These are phyloP conservation scores for Aspergillus terreus DNA, from an alignment of 2,329 filamentous ascomycete species.

Conservation along the genomic window DNA sequence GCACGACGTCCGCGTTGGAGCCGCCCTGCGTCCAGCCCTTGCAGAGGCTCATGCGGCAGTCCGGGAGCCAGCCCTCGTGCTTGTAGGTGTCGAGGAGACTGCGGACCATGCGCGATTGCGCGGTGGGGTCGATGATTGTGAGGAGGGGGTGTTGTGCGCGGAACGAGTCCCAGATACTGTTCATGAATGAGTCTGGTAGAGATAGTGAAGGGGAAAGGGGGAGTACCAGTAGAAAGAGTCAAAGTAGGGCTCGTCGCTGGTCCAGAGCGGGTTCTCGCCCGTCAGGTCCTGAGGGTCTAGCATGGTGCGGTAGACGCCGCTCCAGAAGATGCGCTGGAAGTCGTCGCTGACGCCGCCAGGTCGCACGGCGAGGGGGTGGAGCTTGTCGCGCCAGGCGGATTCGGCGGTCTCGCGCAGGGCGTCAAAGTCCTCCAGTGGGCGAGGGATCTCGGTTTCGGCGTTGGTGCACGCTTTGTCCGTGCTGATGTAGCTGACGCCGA, in stretches of 20 bases:
- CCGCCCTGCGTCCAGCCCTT: constrained; percentile 72
- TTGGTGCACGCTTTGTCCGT: constrained; percentile 61
- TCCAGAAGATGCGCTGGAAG: constrained; percentile 59
- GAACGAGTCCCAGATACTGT: constrained; percentile 64
- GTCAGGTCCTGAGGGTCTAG: constrained; percentile 71
- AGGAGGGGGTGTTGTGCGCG: constrained; percentile 66
- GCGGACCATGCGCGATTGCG: constrained; percentile 62
- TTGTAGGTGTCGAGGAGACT: constrained; percentile 68
- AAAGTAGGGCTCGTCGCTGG: constrained; percentile 64
- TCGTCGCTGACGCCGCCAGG: constrained; percentile 16
- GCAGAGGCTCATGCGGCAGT: constrained; percentile 69
- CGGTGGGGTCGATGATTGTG: constrained; percentile 61
- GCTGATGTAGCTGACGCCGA: constrained; percentile 68
- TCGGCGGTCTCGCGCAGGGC: constrained; percentile 7
- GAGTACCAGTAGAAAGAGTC: constrained; percentile 68
- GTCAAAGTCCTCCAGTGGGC: constrained; percentile 45
- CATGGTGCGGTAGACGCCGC: constrained; percentile 65
- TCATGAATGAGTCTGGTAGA: neutral
- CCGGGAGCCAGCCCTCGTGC: constrained; percentile 66
- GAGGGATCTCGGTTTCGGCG: constrained; percentile 63
- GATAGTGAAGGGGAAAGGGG: neutral
- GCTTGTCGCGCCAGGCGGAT: constrained; percentile 43
- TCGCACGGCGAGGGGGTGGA: constrained; percentile 24
- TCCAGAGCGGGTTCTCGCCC: constrained; percentile 66
- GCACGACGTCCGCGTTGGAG: constrained; percentile 67